Percentiles rank a stretch among this genome's conserved stretches.
Conservation (phyloP, 345 rosid genomes). For the Camelina sativa region DNA sequence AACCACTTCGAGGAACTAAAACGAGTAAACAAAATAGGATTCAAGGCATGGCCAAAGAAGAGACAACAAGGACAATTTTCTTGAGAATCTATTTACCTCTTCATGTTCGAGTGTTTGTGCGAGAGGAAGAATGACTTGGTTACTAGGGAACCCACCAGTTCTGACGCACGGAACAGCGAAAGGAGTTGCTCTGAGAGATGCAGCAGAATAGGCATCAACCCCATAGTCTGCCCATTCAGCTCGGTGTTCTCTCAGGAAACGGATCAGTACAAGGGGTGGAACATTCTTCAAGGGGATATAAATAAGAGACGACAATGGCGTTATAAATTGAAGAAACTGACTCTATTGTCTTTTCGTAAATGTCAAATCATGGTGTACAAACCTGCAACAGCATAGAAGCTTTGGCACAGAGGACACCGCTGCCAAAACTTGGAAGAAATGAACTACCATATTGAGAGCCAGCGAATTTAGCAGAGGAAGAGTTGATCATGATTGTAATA, state of each 20-base stretch:
- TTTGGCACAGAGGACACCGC: conserved; percentile 94
- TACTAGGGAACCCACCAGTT: conserved; percentile 83
- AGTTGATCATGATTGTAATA: conserved; percentile 79
- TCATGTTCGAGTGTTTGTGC: conserved; percentile 94
- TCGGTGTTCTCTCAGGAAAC: conserved; percentile 93
- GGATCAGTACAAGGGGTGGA: conserved; percentile 86
- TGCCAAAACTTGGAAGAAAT: conserved; percentile 74
- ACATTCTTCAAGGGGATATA: conserved; percentile 62
- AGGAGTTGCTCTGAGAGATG: conserved; percentile 79
- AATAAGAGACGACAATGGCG: neutral
- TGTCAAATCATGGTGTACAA: conserved; percentile 11
- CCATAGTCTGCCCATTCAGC: conserved; percentile 98
- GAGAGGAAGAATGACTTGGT: conserved; percentile 89
- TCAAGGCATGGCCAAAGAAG: neutral
- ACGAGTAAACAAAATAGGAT: neutral
- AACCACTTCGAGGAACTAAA: conserved; percentile 89
- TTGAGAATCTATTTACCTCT: conserved; percentile 57
- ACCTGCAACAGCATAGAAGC: conserved; percentile 98
- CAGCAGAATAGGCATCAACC: conserved; percentile 80
- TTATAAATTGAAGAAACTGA: neutral
- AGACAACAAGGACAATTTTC: conserved; percentile 13
- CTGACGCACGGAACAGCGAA: conserved; percentile 81
- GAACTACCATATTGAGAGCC: conserved; percentile 70
- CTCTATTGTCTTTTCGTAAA: neutral
- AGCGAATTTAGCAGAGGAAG: conserved; percentile 68